Evolutionary conservation across 2,329 filamentous ascomycete species (phyloP).

Genomic region (Thermoascus crustaceus): DNA sequence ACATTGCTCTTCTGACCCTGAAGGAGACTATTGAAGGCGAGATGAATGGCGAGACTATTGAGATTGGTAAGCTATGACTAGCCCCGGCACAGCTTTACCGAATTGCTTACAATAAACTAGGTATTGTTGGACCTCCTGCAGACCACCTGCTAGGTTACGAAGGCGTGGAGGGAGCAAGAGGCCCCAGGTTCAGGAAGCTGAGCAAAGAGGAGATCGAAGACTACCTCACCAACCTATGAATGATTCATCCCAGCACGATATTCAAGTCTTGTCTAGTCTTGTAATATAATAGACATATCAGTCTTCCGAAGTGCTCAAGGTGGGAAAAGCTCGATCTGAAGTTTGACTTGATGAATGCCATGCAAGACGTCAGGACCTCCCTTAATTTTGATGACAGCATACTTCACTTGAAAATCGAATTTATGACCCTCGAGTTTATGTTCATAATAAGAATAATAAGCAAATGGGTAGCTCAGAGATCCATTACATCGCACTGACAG

Average conservation of each 20-base stretch:
- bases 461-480: too few species aligned
- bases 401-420: too few species aligned
- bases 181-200: slow-evolving; percentile 54
- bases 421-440: too few species aligned
- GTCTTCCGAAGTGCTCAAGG: slow-evolving; percentile 16
- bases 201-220: slow-evolving; percentile 98
- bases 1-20: slow-evolving; percentile 91
- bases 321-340: too few species aligned
- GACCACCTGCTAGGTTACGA: slow-evolving; percentile 83
- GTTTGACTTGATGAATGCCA: too few species aligned
- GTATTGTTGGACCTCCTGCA: slow-evolving; percentile 90
- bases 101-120: slow-evolving; percentile 39
- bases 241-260: slow-evolving; percentile 12
- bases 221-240: slow-evolving; percentile 94
- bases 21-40: slow-evolving; percentile 99
- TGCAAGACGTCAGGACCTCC: too few species aligned
- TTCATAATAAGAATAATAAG: too few species aligned
- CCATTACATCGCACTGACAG: too few species aligned
- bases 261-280: slow-evolving; percentile 13
- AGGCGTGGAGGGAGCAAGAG: slow-evolving; percentile 34
- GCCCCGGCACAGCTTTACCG: not conserved
- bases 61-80: slow-evolving; percentile 67
- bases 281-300: slow-evolving; percentile 20
- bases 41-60: slow-evolving; percentile 97
- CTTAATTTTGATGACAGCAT: too few species aligned